phyloP scores from a whole-genome alignment of 2,329 filamentous ascomycete species.

The Metarhizium robertsii region DNA sequence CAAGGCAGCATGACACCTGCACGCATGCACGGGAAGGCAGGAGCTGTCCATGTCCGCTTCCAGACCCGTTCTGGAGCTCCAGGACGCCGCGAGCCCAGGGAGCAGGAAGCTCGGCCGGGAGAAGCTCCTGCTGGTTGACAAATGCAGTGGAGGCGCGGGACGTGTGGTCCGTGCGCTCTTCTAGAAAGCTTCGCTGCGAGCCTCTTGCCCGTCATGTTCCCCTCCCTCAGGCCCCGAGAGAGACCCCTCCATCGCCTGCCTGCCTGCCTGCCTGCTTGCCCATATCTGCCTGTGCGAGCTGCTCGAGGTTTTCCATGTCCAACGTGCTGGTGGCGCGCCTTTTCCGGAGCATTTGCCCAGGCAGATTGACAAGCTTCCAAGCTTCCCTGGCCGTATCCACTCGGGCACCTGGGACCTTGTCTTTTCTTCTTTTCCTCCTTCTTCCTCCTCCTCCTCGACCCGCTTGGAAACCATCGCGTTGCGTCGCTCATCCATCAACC shows the following conservation, averaged over 20 bases:
- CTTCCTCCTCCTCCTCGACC: neutral
- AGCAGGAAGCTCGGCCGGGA: too few species aligned
- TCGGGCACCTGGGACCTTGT: neutral
- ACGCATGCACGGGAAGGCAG: too few species aligned
- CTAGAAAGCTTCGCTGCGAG: conserved; percentile 17
- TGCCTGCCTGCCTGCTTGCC: neutral
- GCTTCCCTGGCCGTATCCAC: too few species aligned
- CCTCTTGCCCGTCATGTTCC: neutral
- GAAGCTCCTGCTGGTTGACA: too few species aligned
- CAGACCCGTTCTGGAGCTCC: too few species aligned
- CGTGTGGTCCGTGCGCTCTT: conserved; percentile 14
- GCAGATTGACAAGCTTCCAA: neutral
- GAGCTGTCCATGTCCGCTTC: too few species aligned
- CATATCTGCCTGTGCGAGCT: too few species aligned
- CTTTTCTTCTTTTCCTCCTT: neutral
- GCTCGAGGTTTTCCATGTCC: too few species aligned
- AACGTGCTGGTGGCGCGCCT: neutral
- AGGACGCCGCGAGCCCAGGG: too few species aligned
- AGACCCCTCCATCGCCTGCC: neutral
- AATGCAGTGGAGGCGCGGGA: conserved; percentile 1
- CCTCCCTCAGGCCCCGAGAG: neutral
- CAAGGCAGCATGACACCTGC: too few species aligned
- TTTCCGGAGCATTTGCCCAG: neutral
- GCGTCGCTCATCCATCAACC: neutral
- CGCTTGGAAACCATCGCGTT: too few species aligned